Evolutionary conservation across 192 early-diverging fungal genomes (phyloP).

Genomic region (Pilaira anomala): DNA sequence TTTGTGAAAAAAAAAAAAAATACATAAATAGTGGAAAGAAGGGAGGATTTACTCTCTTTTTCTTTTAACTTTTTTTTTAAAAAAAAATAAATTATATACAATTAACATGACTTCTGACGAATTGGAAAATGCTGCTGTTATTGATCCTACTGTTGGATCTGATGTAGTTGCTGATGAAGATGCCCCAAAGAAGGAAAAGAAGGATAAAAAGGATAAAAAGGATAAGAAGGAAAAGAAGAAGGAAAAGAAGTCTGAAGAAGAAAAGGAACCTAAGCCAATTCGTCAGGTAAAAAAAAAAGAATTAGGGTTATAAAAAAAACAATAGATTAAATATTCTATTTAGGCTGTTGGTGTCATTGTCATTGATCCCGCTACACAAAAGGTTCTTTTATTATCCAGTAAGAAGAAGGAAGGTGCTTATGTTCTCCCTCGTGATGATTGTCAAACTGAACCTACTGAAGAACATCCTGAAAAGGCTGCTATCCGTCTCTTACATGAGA

Average conservation of each 20-base stretch:
- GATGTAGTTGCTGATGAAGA: not conserved
- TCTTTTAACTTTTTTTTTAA: not conserved
- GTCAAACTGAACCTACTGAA: conserved; percentile 10
- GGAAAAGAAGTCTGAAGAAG: not conserved
- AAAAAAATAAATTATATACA: not conserved
- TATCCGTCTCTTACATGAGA: conserved; percentile 20
- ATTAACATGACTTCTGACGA: not conserved
- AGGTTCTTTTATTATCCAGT: conserved; percentile 25
- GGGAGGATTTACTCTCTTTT: not conserved
- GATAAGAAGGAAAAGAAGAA: conserved; percentile 2
- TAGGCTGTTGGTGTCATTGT: conserved; percentile 31
- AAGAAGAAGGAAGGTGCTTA: conserved; percentile 26
- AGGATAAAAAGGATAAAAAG: conserved; percentile 11
- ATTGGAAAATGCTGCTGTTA: not conserved
- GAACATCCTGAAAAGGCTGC: conserved; percentile 32
- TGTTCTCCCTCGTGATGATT: conserved; percentile 28
- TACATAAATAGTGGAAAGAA: too few species aligned
- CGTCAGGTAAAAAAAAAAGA: conserved; percentile 15
- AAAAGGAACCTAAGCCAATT: conserved; percentile 6
- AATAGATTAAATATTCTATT: not conserved
- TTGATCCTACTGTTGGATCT: not conserved
- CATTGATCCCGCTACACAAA: conserved; percentile 19
- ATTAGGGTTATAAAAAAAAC: not conserved
- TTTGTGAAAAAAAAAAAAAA: too few species aligned
- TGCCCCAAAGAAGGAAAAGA: conserved; percentile 3